phyloP scores from a whole-genome alignment of 192 early-diverging fungal species.

The Rhizoclosmatium globosum region DNA sequence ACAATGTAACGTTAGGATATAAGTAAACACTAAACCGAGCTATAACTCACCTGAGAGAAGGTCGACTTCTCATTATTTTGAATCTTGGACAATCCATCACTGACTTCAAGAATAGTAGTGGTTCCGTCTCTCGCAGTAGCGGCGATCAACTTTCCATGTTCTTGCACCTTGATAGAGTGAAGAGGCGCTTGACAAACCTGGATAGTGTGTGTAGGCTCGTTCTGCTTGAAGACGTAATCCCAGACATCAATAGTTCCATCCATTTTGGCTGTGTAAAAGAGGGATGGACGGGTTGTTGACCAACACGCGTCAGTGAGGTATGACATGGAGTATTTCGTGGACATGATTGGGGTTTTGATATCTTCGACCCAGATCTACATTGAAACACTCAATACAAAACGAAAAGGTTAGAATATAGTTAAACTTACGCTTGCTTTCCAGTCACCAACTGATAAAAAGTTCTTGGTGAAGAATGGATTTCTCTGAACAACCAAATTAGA shows the following conservation, averaged over 20 bases:
- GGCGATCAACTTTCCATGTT: constrained; percentile 64
- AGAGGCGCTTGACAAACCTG: constrained; percentile 66
- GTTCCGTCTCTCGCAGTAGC: constrained; percentile 62
- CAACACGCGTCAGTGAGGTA: constrained; percentile 70
- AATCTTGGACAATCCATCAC: constrained; percentile 55
- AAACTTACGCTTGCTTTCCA: constrained; percentile 61
- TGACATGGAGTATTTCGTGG: constrained; percentile 53
- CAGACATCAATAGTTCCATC: constrained; percentile 68
- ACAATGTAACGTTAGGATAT: not conserved
- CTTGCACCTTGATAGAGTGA: constrained; percentile 66
- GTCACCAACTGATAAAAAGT: constrained; percentile 69
- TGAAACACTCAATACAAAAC: not conserved
- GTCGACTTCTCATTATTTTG: constrained; percentile 66
- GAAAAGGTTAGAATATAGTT: not conserved
- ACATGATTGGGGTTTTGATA: constrained; percentile 64
- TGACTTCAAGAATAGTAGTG: constrained; percentile 62
- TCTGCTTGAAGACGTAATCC: constrained; percentile 69
- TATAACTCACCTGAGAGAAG: constrained; percentile 57
- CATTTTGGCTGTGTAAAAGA: constrained; percentile 66
- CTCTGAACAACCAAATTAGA: constrained; percentile 39
- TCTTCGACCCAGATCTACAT: constrained; percentile 68
- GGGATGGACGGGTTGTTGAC: constrained; percentile 63
- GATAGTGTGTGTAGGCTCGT: constrained; percentile 63
- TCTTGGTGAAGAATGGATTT: constrained; percentile 72
- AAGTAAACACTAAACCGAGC: constrained; percentile 22